Percentiles rank a stretch among this genome's conserved stretches.
phyloP scores from a whole-genome alignment of 1,284 basidiomycete genomes.

The Cryptococcus sp. region DNA sequence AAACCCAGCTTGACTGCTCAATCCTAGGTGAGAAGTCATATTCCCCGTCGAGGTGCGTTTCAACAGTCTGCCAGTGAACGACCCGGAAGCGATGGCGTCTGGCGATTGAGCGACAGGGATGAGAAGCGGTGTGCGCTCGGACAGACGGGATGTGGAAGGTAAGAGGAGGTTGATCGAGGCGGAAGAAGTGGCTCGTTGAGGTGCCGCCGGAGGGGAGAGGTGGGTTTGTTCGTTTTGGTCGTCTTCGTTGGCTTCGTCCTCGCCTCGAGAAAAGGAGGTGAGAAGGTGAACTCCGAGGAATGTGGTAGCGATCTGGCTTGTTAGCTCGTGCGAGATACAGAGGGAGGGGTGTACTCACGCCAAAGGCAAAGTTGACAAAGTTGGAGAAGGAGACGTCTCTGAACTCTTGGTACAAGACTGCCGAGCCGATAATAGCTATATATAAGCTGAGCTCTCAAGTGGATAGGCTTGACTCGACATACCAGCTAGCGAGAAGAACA shows the following conservation, averaged over 20 bases:
- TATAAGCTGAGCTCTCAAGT: conserved; percentile 32
- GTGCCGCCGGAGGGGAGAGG: conserved; percentile 1
- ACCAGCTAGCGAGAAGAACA: conserved; percentile 56
- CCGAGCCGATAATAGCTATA: conserved; percentile 86
- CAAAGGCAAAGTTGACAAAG: conserved; percentile 54
- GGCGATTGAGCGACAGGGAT: conserved; percentile 5
- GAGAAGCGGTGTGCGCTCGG: conserved; percentile 24
- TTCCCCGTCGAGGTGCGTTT: conserved; percentile 22
- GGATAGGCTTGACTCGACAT: conserved; percentile 6
- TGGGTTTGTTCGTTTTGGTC: neutral
- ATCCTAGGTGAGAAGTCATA: conserved; percentile 19
- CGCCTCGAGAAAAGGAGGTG: conserved; percentile 24
- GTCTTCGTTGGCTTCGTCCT: conserved; percentile 1
- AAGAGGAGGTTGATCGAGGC: conserved; percentile 18
- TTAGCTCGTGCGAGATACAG: no score
- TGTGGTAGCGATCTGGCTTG: conserved; percentile 55
- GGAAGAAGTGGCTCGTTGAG: neutral
- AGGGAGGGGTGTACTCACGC: conserved; percentile 47
- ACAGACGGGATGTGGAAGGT: conserved; percentile 12
- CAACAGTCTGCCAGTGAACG: conserved; percentile 1
- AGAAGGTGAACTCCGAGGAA: conserved; percentile 61
- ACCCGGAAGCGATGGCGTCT: neutral
- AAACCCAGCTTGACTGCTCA: conserved; percentile 35
- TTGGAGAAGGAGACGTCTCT: conserved; percentile 69
- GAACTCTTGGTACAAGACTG: conserved; percentile 92